Base-by-base conservation (phyloP, 78 protist species). In the Dictyostelium brefeldianum region DNA sequence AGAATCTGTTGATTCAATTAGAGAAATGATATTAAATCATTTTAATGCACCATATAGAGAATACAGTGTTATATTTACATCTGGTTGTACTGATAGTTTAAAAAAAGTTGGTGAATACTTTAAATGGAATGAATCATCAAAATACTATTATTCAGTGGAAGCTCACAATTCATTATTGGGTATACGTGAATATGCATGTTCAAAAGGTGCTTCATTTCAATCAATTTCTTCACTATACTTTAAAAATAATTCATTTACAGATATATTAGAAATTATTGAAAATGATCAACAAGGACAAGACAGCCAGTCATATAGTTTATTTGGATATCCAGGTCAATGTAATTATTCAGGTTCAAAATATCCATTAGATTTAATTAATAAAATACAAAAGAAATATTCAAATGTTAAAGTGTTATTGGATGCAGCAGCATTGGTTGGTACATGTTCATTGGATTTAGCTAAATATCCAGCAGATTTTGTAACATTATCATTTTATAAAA, bases 401-500 rank as follows among this genome's bases (percentile, higher is more conserved):
- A 93, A 50, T 41, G 5, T 67, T 53, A 84, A 87, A 29, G 62
- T 95, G 17, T 54, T 95, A 29, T 17, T 92, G 31, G 98, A 97
- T 43, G 97, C 94, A 1, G 98, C 99, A 15, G 77, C 95, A 54
- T 95, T 91, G n/a, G 89, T 95, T 6, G 81, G 95, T 5, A 96
- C 96, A 11, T 50, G 73, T 6, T 50, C 75, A 48, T 67, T 97
- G 8, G 95, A 97, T 65, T 46, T 97, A 29, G 20, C 53, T 0
- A 22, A 81, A 20, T 73, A 71, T 90, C 83, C 57, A 8, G 93
- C 97, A 6, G 99, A 95, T 69, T 96, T 98, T 31, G 47, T 96
- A 22, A n/a, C 57, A 9, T 10, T 98, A 12, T 97, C 98, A 17
- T 97, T 98, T 53, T 98, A 98, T 89, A 98, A 98, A 57, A 80